Percentiles rank a stretch among this genome's conserved stretches.
Evolutionary conservation across 805 yeast species (phyloP).

Genomic region (Yueomyces sp.): DNA sequence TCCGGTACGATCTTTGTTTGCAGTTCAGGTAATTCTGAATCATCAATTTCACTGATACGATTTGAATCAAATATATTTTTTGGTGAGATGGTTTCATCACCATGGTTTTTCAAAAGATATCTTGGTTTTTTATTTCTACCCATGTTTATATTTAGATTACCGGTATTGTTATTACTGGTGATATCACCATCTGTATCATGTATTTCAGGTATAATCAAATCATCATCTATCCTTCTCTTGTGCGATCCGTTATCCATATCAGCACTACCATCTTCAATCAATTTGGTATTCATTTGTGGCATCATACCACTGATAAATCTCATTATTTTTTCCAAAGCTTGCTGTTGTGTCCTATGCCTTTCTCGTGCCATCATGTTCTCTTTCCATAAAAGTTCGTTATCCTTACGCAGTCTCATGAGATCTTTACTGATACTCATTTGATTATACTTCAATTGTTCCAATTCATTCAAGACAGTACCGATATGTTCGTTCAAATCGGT

Average conservation of each 20-base stretch:
- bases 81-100: slow-evolving; percentile 4
- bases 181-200: no score
- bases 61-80: neutral
- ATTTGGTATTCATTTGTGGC: slow-evolving; percentile 10
- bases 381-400: slow-evolving; percentile 84
- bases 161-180: neutral
- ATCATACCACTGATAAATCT: slow-evolving; percentile 69
- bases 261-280: neutral
- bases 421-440: slow-evolving; percentile 79
- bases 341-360: slow-evolving; percentile 72
- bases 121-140: slow-evolving; percentile 3
- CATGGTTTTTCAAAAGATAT: slow-evolving; percentile 16
- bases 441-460: slow-evolving; percentile 62
- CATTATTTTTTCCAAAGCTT: slow-evolving; percentile 75
- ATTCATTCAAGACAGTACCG: slow-evolving; percentile 40
- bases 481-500: neutral
- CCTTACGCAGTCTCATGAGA: slow-evolving; percentile 66
- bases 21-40: neutral
- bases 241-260: no score
- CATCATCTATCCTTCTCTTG: no score
- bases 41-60: neutral
- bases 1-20: no score
- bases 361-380: slow-evolving; percentile 78
- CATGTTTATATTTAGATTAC: neutral
- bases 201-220: no score